Evolutionary conservation across 2,329 filamentous ascomycete species (phyloP).

Genomic region (Colletotrichum endophyticum): DNA sequence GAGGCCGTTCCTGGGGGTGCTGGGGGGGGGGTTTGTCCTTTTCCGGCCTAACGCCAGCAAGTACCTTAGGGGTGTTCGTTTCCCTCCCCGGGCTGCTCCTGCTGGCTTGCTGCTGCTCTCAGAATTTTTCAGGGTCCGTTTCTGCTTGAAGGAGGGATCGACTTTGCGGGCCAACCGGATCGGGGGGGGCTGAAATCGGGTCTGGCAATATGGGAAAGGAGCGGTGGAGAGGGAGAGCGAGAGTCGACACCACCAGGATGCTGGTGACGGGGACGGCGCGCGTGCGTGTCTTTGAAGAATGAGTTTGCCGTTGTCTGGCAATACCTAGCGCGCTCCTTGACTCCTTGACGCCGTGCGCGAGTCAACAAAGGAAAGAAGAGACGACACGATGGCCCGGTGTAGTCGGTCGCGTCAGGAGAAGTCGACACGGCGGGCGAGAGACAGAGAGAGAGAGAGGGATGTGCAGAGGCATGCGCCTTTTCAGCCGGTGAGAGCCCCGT

Average conservation of each 20-base stretch:
- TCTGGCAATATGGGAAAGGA: background rate
- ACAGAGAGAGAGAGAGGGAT: background rate
- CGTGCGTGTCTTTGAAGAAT: background rate
- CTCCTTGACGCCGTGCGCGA: background rate
- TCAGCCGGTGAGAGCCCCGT: background rate
- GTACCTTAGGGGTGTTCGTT: slow-evolving; percentile 1
- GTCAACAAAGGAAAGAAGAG: background rate
- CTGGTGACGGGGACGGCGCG: background rate
- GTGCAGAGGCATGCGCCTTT: background rate
- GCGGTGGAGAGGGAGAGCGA: background rate
- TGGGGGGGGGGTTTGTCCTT: background rate
- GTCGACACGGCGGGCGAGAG: background rate
- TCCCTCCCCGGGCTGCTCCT: background rate
- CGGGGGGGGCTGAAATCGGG: background rate
- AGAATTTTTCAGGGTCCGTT: slow-evolving; percentile 14
- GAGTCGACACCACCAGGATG: background rate
- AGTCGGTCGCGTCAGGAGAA: background rate
- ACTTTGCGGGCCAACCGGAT: background rate
- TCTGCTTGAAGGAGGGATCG: slow-evolving; percentile 8
- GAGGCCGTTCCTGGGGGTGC: background rate
- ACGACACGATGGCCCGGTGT: background rate
- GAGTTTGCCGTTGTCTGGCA: background rate
- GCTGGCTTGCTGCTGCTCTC: background rate
- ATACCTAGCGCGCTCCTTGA: background rate
- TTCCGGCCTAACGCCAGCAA: slow-evolving; percentile 4